These are phyloP conservation scores for Tetragonia tetragonoides DNA, from an alignment of 148 eudicot species.

Conservation along the genomic window DNA sequence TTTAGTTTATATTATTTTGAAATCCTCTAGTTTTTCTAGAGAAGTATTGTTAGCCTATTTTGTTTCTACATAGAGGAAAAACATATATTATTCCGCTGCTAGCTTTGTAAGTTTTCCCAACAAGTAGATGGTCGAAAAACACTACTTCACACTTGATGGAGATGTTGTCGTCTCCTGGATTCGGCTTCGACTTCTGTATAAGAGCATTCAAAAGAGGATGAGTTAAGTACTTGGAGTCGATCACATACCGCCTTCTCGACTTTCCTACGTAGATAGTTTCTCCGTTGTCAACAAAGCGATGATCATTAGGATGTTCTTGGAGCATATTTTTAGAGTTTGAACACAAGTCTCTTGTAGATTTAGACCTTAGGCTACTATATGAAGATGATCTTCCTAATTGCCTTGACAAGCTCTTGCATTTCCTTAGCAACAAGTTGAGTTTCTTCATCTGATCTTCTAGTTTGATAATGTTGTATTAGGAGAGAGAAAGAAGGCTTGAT, in stretches of 20 bases:
- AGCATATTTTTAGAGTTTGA: constrained; percentile 9
- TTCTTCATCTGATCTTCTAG: constrained; percentile 45
- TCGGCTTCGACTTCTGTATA: constrained; percentile 48
- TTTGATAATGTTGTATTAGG: neutral
- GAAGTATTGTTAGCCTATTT: too few species aligned
- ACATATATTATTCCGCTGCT: too few species aligned
- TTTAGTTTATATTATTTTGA: too few species aligned
- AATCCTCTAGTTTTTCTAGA: too few species aligned
- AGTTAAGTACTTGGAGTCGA: constrained; percentile 49
- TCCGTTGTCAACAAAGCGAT: constrained; percentile 12
- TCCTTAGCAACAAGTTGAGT: constrained; percentile 50
- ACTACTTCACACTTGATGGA: constrained; percentile 78
- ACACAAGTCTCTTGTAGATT: constrained; percentile 40
- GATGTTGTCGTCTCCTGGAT: constrained; percentile 7
- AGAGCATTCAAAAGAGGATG: constrained; percentile 68
- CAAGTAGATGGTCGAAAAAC: constrained; percentile 75
- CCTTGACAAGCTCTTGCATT: constrained; percentile 70
- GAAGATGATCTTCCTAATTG: constrained; percentile 54
- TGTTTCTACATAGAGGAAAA: too few species aligned
- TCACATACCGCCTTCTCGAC: constrained; percentile 55
- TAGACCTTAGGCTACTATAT: constrained; percentile 48
- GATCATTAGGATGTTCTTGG: constrained; percentile 5
- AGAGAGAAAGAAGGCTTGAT: neutral
- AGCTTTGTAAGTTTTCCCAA: too few species aligned
- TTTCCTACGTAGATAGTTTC: constrained; percentile 69